Base-by-base conservation (phyloP, 2,329 filamentous ascomycete genomes). In the Xylaria sp. region DNA sequence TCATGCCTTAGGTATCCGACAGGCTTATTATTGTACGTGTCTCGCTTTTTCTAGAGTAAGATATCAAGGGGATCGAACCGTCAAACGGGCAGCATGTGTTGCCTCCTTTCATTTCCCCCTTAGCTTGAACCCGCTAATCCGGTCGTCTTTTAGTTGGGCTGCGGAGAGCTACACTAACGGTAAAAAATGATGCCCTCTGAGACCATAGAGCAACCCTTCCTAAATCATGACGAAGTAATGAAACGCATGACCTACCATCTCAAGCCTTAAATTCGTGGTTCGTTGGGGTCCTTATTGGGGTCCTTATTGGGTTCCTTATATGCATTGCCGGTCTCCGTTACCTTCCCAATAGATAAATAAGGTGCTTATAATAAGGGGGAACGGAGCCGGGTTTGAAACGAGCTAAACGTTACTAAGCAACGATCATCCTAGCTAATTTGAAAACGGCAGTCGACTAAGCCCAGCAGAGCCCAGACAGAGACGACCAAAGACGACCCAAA, bases 391-490 rank as follows among this genome's bases (percentile, higher is more conserved):
- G 55, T 25, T n/a, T 31, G 20, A 20, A 41, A 52, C 55, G 9
- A 54, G 63, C 63, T 65, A 65, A 37, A 65, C 37, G 46, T 54
- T 18, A n/a, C 25, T 46, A 37, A 54, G 55, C 46, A 59, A 39
- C 46, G 63, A 51, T 59, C 48, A 20, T n/a, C 48, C 48, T 5
- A n/a, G 3, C 13, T 46, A 18, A 41, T 41, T 41, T 41, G 13
- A 41, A 41, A 41, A 41, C 15, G 41, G 15, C 41, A 5, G 34
- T 18, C 44, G 15, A n/a, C 44, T 44, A 48, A 20, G n/a, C 46
- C 39, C 39, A 41, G 39, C 12, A 37, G 34, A 37, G 34, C 34
- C 34, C 39, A 41, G 39, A 41, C 39, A 5, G 10, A 50, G 20
- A 57, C 23, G 5, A 50, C 31, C 1, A 28, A 28, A 28, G 5